Evolutionary conservation across 306 rosid genomes (phyloP), one percentile per base, ranked within the genome.

Genomic region (Cicer judaicum): DNA sequence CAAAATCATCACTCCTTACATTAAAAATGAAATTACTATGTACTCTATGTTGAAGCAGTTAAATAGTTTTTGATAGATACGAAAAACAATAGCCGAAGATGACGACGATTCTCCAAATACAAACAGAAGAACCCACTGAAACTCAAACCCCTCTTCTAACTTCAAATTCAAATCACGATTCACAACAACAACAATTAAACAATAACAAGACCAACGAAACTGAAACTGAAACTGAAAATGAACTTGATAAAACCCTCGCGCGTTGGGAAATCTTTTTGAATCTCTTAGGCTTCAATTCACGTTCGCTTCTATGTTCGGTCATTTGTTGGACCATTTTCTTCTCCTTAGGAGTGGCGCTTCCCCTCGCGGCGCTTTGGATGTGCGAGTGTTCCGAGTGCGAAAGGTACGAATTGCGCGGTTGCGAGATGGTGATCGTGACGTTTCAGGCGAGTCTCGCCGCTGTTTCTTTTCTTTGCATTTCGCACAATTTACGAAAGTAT

Each of bases 401-500:
- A 34, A 41, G 11, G 78, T 88, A 78, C 36, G 91, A 89, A 65
- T 70, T 90, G 4, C 79, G 78, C 80, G 73, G 68, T 38, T 88
- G 87, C 57, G 97, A 89, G 87, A 82, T 88, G 57, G 85, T 53
- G 2, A 89, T 92, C 50, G 85, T 89, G 2, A 82, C 88, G 50
- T 88, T 90, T 39, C 96, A 92, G 86, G 96, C 91, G 5, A 69
- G 66, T 41, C 88, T 92, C 40, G 93, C 96, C 39, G 91, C 97
- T 38, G 88, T 88, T 7, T 92, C 97, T 8, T 62, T 88, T 88
- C 80, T 89, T 46, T 92, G 97, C 61, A 68, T 88, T 34, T 87
- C 97, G 0, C 86, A 82, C 71, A 89, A 80, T 29, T 85, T 88
- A 2, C 84, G 93, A 14, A 88, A 88, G 61, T 85, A 86, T 55